Evolutionary conservation across 2,329 filamentous ascomycete genomes (phyloP), one percentile per base, ranked within the genome.

Genomic region (Colletotrichum lentis): DNA sequence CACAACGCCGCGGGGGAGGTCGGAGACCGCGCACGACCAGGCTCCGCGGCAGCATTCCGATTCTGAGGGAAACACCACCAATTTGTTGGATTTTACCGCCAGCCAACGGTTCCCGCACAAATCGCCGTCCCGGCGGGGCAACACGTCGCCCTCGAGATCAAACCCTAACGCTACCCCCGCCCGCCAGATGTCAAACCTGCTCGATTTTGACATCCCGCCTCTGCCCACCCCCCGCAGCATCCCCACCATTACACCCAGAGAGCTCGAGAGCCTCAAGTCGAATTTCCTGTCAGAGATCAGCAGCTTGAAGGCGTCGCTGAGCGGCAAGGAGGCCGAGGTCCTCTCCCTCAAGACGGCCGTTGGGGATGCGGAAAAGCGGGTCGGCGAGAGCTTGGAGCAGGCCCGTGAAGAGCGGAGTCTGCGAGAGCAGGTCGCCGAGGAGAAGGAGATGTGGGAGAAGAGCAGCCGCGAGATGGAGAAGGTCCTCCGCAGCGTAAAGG

Each of bases 201-300:
- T 96, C 54, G 93, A 97, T 78, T 96, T 96, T 76, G 96, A 98
- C 74, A 91, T 98, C 11, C 94, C 94, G n/a, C 93, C 95, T 0
- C 89, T 94, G 72, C 94, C 95, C 2, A 98, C 96, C 0, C 96
- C 96, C 16, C 90, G 95, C 70, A 97, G 93, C 63, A 87, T 98
- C 44, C 96, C 96, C 0, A 93, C 91, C 10, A 91, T 98, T 72
- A 97, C 94, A 2, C 92, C 96, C 1, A 89, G 96, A 41, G 96
- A 99, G 80, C 84, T 98, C 2, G 96, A 99, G 77, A 92, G 91
- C 16, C 84, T 98, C 69, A 98, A 98, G 78, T 97, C 94, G 0
- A 87, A 87, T 27, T 96, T 97, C 74, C 85, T 96, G 59, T 97
- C 94, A 0, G 93, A 98, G 76, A 97, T 99, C 68, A 97, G 93